Percentiles rank a stretch among this genome's conserved stretches.
Evolutionary conservation across 306 rosid genomes (phyloP).

Genomic region (Hippophae gyantsensis): DNA sequence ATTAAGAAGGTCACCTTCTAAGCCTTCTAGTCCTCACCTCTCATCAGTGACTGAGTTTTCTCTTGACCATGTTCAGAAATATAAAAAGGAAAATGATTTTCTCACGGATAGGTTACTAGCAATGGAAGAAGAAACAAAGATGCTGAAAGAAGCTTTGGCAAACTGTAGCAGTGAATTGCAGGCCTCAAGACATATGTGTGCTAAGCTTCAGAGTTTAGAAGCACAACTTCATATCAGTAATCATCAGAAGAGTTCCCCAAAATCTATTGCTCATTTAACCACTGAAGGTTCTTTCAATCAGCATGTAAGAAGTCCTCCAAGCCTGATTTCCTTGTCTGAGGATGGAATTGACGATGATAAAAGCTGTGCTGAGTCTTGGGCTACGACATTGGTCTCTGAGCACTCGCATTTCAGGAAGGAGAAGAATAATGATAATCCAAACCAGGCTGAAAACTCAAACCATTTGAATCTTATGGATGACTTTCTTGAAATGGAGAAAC

Average conservation of each 20-base stretch:
- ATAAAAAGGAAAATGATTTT: slow-evolving; percentile 23
- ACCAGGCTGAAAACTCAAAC: slow-evolving; percentile 30
- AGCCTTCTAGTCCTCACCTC: slow-evolving; percentile 26
- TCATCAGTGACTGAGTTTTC: slow-evolving; percentile 10
- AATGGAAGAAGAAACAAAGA: slow-evolving; percentile 68
- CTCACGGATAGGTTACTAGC: slow-evolving; percentile 43
- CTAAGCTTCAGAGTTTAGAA: slow-evolving; percentile 42
- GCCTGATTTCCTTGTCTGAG: slow-evolving; percentile 38
- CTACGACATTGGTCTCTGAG: slow-evolving; percentile 39
- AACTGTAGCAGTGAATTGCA: slow-evolving; percentile 39
- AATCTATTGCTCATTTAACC: too few species aligned
- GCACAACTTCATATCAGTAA: slow-evolving; percentile 35
- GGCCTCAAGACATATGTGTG: slow-evolving; percentile 40
- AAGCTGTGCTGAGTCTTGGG: slow-evolving; percentile 62
- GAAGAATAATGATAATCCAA: slow-evolving; percentile 28
- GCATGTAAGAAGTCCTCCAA: slow-evolving; percentile 26
- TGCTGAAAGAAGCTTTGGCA: slow-evolving; percentile 42
- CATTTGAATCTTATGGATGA: slow-evolving; percentile 43
- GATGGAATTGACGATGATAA: slow-evolving; percentile 43
- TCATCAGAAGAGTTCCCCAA: background rate
- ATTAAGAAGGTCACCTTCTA: slow-evolving; percentile 41
- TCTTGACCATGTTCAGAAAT: too few species aligned
- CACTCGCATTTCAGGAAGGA: slow-evolving; percentile 40
- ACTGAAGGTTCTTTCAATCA: slow-evolving; percentile 13
- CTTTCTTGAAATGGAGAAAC: slow-evolving; percentile 68